Conservation (phyloP, 352 stramenopile species). For the Pythium apleroticum region DNA sequence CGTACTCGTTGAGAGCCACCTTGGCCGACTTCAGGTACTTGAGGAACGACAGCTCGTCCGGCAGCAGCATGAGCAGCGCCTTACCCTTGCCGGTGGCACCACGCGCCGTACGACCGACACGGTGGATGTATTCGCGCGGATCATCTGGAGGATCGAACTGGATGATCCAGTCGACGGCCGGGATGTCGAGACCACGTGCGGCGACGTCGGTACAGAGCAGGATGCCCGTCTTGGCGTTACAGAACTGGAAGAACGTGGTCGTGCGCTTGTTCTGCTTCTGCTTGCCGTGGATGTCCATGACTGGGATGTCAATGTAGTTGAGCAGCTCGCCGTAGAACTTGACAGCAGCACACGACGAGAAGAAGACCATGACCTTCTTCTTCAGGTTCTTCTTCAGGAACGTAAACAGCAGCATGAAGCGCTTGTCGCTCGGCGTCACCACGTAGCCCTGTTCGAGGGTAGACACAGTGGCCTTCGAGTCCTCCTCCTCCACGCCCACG, state of each 20-base stretch:
- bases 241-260: constrained; percentile 99
- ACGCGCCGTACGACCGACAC: constrained; percentile 84
- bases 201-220: constrained; percentile 99
- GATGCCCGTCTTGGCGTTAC: constrained; percentile 95
- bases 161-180: constrained; percentile 99
- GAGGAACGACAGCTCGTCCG: constrained; percentile 97
- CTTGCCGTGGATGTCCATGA: constrained; percentile 99
- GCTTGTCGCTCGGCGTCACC: constrained; percentile 96
- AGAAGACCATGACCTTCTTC: constrained; percentile 99
- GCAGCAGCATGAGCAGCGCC: constrained; percentile 97
- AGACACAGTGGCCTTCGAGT: constrained; percentile 90
- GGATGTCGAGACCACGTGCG: constrained; percentile 96
- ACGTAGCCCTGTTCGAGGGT: constrained; percentile 98
- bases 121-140: constrained; percentile 98
- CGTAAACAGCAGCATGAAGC: constrained; percentile 98
- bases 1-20: constrained; percentile 98
- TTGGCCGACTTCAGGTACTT: constrained; percentile 98
- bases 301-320: constrained; percentile 99
- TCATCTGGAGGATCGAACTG: constrained; percentile 99
- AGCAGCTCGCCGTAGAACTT: constrained; percentile 99
- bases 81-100: constrained; percentile 90
- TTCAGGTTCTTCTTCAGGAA: constrained; percentile 99
- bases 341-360: constrained; percentile 93
- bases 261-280: constrained; percentile 99
- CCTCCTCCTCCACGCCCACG: constrained; percentile 94